phyloP scores from a whole-genome alignment of 2,329 filamentous ascomycete genomes.

The Trematosphaeria pertusa region DNA sequence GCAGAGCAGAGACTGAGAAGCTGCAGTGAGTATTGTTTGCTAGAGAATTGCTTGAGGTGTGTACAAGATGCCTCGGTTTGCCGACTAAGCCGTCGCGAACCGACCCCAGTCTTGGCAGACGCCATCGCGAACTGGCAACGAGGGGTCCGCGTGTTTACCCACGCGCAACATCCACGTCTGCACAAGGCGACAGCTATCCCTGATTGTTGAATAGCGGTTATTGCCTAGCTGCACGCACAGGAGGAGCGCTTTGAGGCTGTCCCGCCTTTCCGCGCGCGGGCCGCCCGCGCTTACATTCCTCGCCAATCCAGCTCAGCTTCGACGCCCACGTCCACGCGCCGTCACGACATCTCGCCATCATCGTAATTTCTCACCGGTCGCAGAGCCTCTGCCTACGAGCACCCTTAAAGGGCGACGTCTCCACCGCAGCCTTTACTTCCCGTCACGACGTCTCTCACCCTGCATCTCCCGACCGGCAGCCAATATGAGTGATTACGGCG shows the following conservation, averaged over 20 bases:
- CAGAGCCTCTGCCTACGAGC: too few relatives aligned
- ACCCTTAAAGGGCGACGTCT: too few relatives aligned
- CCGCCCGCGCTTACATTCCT: slow-evolving; percentile 12
- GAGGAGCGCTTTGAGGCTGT: not conserved
- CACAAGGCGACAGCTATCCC: not conserved
- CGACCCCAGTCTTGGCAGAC: slow-evolving; percentile 27
- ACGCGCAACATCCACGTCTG: not conserved
- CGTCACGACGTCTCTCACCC: too few relatives aligned
- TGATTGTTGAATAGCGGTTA: too few relatives aligned
- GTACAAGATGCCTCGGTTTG: slow-evolving; percentile 35
- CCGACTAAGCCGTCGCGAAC: slow-evolving; percentile 31
- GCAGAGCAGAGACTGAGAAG: slow-evolving; percentile 6
- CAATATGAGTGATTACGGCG: slow-evolving; percentile 52
- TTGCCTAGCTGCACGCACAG: too few relatives aligned
- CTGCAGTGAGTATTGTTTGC: slow-evolving; percentile 23
- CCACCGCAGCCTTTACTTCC: not conserved
- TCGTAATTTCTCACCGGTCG: slow-evolving; percentile 8
- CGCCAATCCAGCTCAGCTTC: slow-evolving; percentile 1
- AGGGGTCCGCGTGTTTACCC: slow-evolving; percentile 6
- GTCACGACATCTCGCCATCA: not conserved
- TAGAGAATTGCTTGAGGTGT: slow-evolving; percentile 15
- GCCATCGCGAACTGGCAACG: slow-evolving; percentile 17
- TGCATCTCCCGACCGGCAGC: slow-evolving; percentile 12
- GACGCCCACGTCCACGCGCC: not conserved
- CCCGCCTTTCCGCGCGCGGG: not conserved